Percentiles rank a stretch among this genome's conserved stretches.
Conservation (phyloP, 2,329 filamentous ascomycete genomes). For the Zymoseptoria brevis region DNA sequence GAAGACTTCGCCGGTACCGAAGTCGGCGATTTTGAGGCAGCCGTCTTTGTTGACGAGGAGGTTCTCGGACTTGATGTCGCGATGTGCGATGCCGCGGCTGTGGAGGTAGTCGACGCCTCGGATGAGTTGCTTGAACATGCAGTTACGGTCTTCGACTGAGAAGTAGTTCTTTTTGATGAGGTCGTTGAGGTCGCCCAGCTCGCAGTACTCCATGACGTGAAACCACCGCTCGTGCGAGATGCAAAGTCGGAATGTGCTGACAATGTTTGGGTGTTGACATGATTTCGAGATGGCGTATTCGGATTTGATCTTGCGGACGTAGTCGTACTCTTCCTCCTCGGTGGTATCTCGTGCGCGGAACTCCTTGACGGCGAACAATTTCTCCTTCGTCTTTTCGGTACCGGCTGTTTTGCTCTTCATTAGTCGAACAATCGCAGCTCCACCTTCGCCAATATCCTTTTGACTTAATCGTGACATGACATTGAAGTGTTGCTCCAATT, state of each 20-base stretch:
- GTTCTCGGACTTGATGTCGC: slow-evolving; percentile 87
- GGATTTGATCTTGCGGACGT: slow-evolving; percentile 82
- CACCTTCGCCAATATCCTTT: slow-evolving; percentile 71
- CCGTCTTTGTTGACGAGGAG: slow-evolving; percentile 70
- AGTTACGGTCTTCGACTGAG: slow-evolving; percentile 60
- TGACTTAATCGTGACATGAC: slow-evolving; percentile 64
- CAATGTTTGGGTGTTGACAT: slow-evolving; percentile 77
- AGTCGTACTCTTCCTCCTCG: slow-evolving; percentile 61
- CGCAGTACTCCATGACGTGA: slow-evolving; percentile 89
- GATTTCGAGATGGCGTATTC: slow-evolving; percentile 85
- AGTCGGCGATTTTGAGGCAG: slow-evolving; percentile 84
- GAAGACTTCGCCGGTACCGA: slow-evolving; percentile 83
- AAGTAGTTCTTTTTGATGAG: slow-evolving; percentile 65
- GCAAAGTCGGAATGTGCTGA: slow-evolving; percentile 71
- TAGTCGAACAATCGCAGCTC: slow-evolving; percentile 71
- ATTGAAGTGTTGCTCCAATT: slow-evolving; percentile 40
- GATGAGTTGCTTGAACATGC: slow-evolving; percentile 82
- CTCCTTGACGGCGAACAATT: slow-evolving; percentile 79
- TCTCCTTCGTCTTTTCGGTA: slow-evolving; percentile 32
- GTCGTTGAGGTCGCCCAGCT: slow-evolving; percentile 69
- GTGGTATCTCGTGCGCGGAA: slow-evolving; percentile 64
- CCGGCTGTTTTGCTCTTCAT: slow-evolving; percentile 64
- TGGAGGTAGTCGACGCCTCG: slow-evolving; percentile 79
- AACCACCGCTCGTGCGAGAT: slow-evolving; percentile 66
- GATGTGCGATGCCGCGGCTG: slow-evolving; percentile 75